Conservation (phyloP, 1,284 basidiomycete species). For the Cryptococcus deneoformans region DNA sequence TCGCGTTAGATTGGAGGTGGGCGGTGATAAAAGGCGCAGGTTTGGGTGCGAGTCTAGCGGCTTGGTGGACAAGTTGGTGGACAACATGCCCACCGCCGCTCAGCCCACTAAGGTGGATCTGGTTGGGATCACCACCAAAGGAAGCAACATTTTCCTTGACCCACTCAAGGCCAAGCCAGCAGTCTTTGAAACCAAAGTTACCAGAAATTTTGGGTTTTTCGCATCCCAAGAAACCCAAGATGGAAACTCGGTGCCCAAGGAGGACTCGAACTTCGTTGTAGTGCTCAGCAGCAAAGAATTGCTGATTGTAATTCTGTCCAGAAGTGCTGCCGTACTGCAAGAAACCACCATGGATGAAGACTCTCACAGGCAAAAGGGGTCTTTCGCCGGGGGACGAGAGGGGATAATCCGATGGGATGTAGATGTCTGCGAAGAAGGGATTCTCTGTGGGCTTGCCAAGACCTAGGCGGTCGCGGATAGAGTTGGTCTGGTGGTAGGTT, state of each 20-base stretch:
- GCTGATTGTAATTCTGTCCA: conserved; percentile 55
- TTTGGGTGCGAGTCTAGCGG: conserved; percentile 59
- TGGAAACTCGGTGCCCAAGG: conserved; percentile 51
- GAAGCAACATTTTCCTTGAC: conserved; percentile 58
- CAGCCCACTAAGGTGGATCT: conserved; percentile 65
- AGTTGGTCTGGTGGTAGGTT: conserved; percentile 31
- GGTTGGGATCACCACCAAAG: conserved; percentile 57
- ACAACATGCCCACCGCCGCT: conserved; percentile 73
- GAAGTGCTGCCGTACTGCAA: conserved; percentile 71
- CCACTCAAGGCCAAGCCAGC: conserved; percentile 64
- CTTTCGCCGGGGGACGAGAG: conserved; percentile 52
- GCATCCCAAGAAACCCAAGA: conserved; percentile 68
- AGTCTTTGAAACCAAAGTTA: conserved; percentile 75
- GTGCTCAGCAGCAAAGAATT: conserved; percentile 63
- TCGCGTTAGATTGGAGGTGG: conserved; percentile 67
- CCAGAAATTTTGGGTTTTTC: conserved; percentile 59
- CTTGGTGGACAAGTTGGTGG: conserved; percentile 68
- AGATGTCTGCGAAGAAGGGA: conserved; percentile 72
- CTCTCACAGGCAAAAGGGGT: conserved; percentile 62
- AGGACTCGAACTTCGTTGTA: conserved; percentile 64
- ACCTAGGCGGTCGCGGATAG: conserved; percentile 48
- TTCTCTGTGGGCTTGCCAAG: conserved; percentile 66
- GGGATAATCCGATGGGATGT: conserved; percentile 56
- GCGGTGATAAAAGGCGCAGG: conserved; percentile 65
- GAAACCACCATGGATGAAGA: conserved; percentile 76